These are phyloP conservation scores for Rasamsonia emersonii DNA, from an alignment of 2,329 filamentous ascomycete genomes.

Conservation along the genomic window DNA sequence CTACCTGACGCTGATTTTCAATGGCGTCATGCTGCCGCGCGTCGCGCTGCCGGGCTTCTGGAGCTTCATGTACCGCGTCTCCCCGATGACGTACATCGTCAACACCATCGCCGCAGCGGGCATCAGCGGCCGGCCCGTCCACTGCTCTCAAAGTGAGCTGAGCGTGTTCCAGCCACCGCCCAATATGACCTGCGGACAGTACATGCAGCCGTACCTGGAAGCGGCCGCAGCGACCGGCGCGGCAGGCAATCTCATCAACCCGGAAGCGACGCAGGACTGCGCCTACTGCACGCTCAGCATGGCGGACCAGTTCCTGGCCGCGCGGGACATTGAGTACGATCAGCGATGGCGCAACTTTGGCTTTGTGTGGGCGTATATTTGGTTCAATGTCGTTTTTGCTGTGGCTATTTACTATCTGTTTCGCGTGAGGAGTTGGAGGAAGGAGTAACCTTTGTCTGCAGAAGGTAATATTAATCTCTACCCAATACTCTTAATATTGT, in stretches of 20 bases:
- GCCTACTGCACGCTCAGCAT: conserved; percentile 35
- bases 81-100: conserved; percentile 56
- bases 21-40: conserved; percentile 52
- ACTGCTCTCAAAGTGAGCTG: no score
- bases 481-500: no score
- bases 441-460: no score
- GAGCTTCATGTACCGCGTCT: conserved; percentile 67
- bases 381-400: conserved; percentile 51
- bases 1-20: conserved; percentile 51
- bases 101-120: no score
- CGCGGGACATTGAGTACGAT: conserved; percentile 44
- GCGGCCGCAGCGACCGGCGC: conserved; percentile 15
- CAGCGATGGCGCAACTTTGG: conserved; percentile 63
- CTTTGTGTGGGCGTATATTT: conserved; percentile 51
- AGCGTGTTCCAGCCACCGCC: conserved; percentile 53
- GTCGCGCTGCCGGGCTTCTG: conserved; percentile 59
- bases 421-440: no score
- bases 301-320: conserved; percentile 34
- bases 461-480: no score
- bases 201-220: conserved; percentile 46
- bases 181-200: conserved; percentile 52
- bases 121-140: no score
- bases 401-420: conserved; percentile 21
- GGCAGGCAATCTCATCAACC: conserved; percentile 50
- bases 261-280: conserved; percentile 43